Conservation (phyloP, 2,329 filamentous ascomycete genomes). For the Colletotrichum tropicicola region DNA sequence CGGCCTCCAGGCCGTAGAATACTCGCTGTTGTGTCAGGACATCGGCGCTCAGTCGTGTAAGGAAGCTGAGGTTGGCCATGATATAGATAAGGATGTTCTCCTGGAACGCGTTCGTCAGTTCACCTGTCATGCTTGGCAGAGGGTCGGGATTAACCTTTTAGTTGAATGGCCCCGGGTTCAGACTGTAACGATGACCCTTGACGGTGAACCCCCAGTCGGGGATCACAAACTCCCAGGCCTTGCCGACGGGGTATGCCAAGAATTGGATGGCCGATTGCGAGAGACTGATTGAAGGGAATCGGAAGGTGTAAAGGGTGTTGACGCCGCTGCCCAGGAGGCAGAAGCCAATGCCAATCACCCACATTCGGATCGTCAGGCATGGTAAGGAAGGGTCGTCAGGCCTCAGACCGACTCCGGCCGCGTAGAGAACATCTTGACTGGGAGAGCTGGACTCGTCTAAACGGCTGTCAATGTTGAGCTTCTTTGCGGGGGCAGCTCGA, state of each 20-base stretch:
- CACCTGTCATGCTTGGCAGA: no score
- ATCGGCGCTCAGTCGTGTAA: conserved; percentile 45
- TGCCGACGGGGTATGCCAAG: conserved; percentile 53
- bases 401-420: conserved; percentile 40
- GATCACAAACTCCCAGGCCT: conserved; percentile 43
- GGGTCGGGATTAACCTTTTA: conserved; percentile 39
- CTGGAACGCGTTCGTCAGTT: background rate
- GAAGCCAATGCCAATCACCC: conserved; percentile 47
- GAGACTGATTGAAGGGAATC: conserved; percentile 42
- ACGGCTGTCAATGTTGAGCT: background rate
- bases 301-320: conserved; percentile 53
- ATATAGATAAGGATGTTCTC: conserved; percentile 53
- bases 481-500: background rate
- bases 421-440: conserved; percentile 36
- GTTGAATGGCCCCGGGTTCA: conserved; percentile 51
- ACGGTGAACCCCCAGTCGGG: conserved; percentile 41
- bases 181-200: conserved; percentile 35
- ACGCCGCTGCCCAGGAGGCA: conserved; percentile 45
- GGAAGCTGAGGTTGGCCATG: conserved; percentile 54
- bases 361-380: conserved; percentile 49
- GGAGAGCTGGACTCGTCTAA: conserved; percentile 21
- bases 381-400: conserved; percentile 38
- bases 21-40: conserved; percentile 45
- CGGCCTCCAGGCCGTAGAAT: conserved; percentile 52
- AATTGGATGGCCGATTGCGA: conserved; percentile 49